Evolutionary conservation across 805 yeast genomes (phyloP), one percentile per base, ranked within the genome.

Genomic region (Priceomyces melissophilus): DNA sequence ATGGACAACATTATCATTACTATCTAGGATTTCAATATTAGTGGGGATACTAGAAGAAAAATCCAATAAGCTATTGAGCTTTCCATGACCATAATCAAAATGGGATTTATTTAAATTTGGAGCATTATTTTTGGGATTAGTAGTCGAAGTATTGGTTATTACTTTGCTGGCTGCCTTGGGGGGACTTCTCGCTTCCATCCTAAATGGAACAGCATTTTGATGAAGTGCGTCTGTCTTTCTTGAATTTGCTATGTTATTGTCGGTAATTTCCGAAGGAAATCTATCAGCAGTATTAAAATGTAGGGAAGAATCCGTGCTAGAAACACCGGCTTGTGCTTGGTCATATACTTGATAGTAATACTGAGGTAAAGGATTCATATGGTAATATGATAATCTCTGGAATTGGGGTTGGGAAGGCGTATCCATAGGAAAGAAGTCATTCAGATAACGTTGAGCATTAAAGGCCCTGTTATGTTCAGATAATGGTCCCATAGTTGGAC

Each of bases 11-110:
- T 58, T 54, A 23, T 57, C 58, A 34, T 59, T 51, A 35, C 52
- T 52, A 44, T 66, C 72, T 3, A 63, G 49, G 3, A 67, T 49
- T 30, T 49, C 53, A 44, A 50, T 58, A 32, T 60, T 53, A 29
- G 47, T 37, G 12, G 43, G 38, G 2, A 47, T 41, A 39, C 34
- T 28, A 12, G 48, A 41, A 37, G 57, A 59, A 13, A 65, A 57
- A 42, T 65, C 71, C 13, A 65, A 50, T 34, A 65, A 40, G 20
- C 49, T 44, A 8, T 54, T 55, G 14, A 63, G 46, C 38, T 63
- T 62, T 13, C 42, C 44, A 1, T 58, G 45, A 7, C 53, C 47
- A 43, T 61, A 60, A 41, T 64, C 67, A 33, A 64, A 53, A 32
- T 43, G 42, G 31, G 46, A 48, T 15, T 53, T 56, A 20, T 20